Conservation (phyloP, 202 grass and related monocot species). For the Setaria viridis region DNA sequence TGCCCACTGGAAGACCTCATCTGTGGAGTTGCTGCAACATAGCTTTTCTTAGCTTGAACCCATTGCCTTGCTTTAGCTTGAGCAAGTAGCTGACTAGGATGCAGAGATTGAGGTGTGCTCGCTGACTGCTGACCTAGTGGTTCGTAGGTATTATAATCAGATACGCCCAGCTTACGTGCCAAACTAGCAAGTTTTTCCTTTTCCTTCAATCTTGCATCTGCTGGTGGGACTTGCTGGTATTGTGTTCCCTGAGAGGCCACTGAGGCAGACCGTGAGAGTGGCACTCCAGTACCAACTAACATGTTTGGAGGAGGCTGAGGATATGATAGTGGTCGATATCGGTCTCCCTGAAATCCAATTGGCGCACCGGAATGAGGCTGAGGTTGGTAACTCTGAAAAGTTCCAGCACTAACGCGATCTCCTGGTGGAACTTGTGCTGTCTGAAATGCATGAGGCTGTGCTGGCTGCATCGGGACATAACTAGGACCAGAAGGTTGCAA, state of each 20-base stretch:
- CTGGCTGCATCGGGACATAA: slow-evolving; percentile 19
- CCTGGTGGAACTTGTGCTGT: slow-evolving; percentile 3
- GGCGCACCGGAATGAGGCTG: slow-evolving; percentile 2
- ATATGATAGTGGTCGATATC: slow-evolving; percentile 21
- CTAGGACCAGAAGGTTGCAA: slow-evolving; percentile 14
- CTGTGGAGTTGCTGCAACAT: slow-evolving; percentile 1
- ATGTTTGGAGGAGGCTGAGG: slow-evolving; percentile 31
- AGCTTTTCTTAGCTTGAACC: not conserved
- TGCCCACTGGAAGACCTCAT: not conserved
- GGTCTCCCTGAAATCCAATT: slow-evolving; percentile 17
- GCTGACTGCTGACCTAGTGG: slow-evolving; percentile 6
- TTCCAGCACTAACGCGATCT: not conserved
- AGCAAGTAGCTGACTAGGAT: not conserved
- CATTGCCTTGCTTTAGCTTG: not conserved
- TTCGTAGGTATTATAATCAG: slow-evolving; percentile 44
- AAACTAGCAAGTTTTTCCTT: slow-evolving; percentile 12
- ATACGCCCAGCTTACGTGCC: slow-evolving; percentile 38
- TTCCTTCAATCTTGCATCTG: not conserved
- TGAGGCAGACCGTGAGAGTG: not conserved
- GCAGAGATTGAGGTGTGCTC: slow-evolving; percentile 17
- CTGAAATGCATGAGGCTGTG: slow-evolving; percentile 7
- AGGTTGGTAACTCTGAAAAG: not conserved
- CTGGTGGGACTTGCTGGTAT: not conserved
- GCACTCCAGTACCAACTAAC: slow-evolving; percentile 20
- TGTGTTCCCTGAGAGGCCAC: not conserved